phyloP scores from a whole-genome alignment of 176 grass and related monocot genomes.

The Areca catechu region DNA sequence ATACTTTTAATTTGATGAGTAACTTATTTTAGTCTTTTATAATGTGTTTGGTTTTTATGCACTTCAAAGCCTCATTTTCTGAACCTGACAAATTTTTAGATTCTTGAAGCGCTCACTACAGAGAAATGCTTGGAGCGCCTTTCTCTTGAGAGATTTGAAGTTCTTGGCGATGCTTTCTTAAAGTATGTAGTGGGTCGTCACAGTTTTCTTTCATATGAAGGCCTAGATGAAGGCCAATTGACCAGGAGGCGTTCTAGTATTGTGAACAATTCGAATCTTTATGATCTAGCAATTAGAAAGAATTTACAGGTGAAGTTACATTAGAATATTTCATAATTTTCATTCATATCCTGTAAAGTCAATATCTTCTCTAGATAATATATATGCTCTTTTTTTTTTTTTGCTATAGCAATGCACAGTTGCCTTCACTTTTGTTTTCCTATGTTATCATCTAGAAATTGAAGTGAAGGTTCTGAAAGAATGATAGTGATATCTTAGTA shows the following conservation, averaged over 20 bases:
- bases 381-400: too few relatives aligned
- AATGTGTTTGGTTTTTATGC: too few relatives aligned
- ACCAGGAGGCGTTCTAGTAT: constrained; percentile 63
- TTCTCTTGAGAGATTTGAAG: constrained; percentile 89
- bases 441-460: too few relatives aligned
- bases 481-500: too few relatives aligned
- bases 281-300: constrained; percentile 58
- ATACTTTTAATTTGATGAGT: too few relatives aligned
- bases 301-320: constrained; percentile 66
- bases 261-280: constrained; percentile 89
- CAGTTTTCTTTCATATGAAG: constrained; percentile 62
- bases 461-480: too few relatives aligned
- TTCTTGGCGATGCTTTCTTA: constrained; percentile 93
- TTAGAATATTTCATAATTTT: constrained; percentile 19
- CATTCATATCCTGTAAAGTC: background rate
- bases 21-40: too few relatives aligned
- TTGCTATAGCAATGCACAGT: too few relatives aligned
- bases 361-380: too few relatives aligned
- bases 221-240: constrained; percentile 84
- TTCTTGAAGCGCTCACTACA: constrained; percentile 91
- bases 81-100: constrained; percentile 36
- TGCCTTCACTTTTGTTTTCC: too few relatives aligned
- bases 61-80: background rate
- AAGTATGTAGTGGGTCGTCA: constrained; percentile 83
- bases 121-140: constrained; percentile 90